Conservation (phyloP, 2,329 filamentous ascomycete species). For the Hortaea werneckii region DNA sequence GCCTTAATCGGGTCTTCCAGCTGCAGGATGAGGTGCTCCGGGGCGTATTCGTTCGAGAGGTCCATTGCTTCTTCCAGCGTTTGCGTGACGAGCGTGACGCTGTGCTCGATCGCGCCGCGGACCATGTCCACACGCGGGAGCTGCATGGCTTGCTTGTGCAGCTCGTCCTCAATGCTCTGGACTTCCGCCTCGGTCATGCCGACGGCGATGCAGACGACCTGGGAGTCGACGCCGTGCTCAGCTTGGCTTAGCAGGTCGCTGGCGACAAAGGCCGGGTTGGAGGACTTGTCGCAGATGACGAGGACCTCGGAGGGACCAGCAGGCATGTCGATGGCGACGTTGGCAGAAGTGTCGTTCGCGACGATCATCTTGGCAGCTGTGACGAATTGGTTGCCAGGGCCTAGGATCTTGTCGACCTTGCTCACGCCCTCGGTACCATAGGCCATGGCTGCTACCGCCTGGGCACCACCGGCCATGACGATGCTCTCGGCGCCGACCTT, state of each 20-base stretch:
- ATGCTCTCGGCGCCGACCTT: conserved; percentile 95
- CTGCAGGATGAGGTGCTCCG: conserved; percentile 92
- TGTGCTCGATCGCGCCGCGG: conserved; percentile 79
- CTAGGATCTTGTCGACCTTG: conserved; percentile 98
- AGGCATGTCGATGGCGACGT: conserved; percentile 96
- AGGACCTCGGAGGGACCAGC: conserved; percentile 93
- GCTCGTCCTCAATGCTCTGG: conserved; percentile 76
- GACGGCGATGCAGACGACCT: conserved; percentile 84
- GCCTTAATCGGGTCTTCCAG: conserved; percentile 63
- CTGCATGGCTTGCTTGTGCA: conserved; percentile 76
- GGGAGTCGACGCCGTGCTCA: conserved; percentile 91
- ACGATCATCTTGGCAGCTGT: conserved; percentile 98
- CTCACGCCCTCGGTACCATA: conserved; percentile 90
- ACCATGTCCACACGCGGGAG: conserved; percentile 91
- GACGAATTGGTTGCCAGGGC: conserved; percentile 96
- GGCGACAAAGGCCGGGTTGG: conserved; percentile 90
- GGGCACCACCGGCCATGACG: conserved; percentile 87
- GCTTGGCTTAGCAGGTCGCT: conserved; percentile 91
- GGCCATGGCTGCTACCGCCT: conserved; percentile 91
- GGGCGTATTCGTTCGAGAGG: conserved; percentile 88
- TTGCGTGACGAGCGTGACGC: conserved; percentile 68
- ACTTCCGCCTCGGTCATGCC: conserved; percentile 65
- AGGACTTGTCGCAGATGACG: conserved; percentile 80
- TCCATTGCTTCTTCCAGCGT: conserved; percentile 67
- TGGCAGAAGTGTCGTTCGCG: conserved; percentile 90